Base-by-base conservation (phyloP, 352 stramenopile species). In the Phytophthora palmivora region DNA sequence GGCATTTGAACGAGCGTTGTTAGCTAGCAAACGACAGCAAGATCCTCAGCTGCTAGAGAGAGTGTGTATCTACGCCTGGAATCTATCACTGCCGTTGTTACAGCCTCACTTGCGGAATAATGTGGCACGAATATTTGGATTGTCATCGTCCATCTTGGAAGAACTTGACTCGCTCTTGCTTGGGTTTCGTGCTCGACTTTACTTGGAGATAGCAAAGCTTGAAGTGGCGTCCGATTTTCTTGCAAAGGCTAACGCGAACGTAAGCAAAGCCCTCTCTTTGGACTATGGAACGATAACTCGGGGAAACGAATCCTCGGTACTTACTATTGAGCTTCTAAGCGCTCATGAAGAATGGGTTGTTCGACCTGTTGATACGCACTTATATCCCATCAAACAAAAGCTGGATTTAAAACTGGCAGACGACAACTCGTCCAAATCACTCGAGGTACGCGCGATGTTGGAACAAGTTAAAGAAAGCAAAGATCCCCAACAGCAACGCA, bases 191-290 rank as follows among this genome's bases (percentile, higher is more conserved):
- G 84, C 88, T 8, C 78, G 93, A 19, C 54, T 97, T 8, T 78
- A 95, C 49, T 55, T 96, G 15, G 91, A 98, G 70, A 67, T 95
- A 0, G 76, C 79, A 4, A 96, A 95, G 53, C 75, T 95, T n/a
- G 89, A 98, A 37, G 58, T 96, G n/a, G 63, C 60, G 1, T 82
- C 76, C 2, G 87, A 97, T 44, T 97, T 96, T 52, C 58, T 97
- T 7, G 74, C 65, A n/a, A 97, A 97, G 44, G 91, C 91, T 0
- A 75, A 79, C 21, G 46, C 61, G 3, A 87, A 88, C 30, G 70
- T 88, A 1, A 79, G 58, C 11, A 84, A 91, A 53, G 86, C 81
- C 18, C 56, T 94, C 3, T 51, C 43, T 21, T 52, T 93, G 21
- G 89, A 96, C 56, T 94, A 94, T 36, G 66, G 66, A 4, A 64